phyloP scores from a whole-genome alignment of 805 yeast species.

The Candida nanaspora region DNA sequence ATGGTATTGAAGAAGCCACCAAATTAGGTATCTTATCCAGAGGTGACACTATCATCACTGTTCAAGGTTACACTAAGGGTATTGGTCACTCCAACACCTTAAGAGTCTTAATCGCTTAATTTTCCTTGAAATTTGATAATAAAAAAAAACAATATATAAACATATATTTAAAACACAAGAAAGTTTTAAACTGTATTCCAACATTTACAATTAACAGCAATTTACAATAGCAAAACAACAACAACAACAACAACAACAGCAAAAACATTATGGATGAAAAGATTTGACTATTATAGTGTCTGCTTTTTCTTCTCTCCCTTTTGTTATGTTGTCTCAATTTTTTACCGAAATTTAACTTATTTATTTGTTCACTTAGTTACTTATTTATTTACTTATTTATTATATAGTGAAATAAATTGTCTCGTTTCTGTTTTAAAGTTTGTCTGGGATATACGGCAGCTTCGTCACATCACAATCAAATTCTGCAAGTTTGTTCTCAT shows the following conservation, averaged over 20 bases:
- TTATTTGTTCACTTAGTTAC: not conserved
- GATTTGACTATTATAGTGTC: no score
- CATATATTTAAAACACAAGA: no score
- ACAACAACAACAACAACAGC: no score
- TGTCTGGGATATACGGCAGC: not conserved
- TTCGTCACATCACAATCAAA: slow-evolving; percentile 1
- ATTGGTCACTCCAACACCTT: slow-evolving; percentile 98
- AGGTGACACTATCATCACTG: slow-evolving; percentile 88
- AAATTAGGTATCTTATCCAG: slow-evolving; percentile 75
- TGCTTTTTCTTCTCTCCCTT: no score
- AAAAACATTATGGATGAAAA: no score
- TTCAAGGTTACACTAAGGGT: slow-evolving; percentile 99
- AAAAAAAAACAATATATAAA: no score
- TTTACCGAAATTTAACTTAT: no score
- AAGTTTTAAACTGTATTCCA: no score
- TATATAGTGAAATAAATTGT: not conserved
- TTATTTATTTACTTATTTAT: not conserved
- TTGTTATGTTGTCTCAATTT: no score
- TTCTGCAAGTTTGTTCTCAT: not conserved
- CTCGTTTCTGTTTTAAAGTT: not conserved
- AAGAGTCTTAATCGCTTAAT: slow-evolving; percentile 75
- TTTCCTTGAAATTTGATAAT: not conserved
- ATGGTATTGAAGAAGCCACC: slow-evolving; percentile 87
- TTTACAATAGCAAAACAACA: no score
- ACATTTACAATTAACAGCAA: no score